Evolutionary conservation across 352 stramenopile genomes (phyloP).

Genomic region (Vaucheria bursata): DNA sequence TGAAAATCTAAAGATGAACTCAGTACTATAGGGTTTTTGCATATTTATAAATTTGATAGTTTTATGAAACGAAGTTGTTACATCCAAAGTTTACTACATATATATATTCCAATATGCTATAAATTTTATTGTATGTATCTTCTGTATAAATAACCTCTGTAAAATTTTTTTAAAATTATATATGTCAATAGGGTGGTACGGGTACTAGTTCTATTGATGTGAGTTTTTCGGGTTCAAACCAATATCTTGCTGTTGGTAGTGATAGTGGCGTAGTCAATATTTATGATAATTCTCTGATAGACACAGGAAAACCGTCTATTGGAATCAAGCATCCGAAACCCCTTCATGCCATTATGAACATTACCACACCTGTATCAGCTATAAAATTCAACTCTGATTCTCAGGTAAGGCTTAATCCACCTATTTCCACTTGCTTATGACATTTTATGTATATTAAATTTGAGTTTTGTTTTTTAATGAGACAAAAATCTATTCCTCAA

Average conservation of each 20-base stretch:
- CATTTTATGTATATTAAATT: neutral
- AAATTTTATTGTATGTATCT: neutral
- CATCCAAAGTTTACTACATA: neutral
- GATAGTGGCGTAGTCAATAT: conserved; percentile 95
- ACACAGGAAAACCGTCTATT: conserved; percentile 2
- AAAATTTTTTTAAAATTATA: neutral
- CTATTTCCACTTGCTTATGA: neutral
- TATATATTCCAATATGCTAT: neutral
- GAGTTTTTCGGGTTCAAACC: conserved; percentile 35
- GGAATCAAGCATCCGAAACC: conserved; percentile 53
- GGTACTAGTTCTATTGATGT: conserved; percentile 57
- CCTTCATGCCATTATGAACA: conserved; percentile 89
- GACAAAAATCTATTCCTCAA: no score
- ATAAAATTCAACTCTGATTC: conserved; percentile 73
- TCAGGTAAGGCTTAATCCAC: conserved; percentile 34
- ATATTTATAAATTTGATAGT: no score
- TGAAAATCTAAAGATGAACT: no score
- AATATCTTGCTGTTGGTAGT: conserved; percentile 78
- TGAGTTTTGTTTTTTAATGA: neutral
- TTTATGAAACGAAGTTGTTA: no score
- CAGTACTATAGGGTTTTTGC: no score
- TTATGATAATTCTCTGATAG: conserved; percentile 67
- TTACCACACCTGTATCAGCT: conserved; percentile 78
- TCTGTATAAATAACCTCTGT: neutral
- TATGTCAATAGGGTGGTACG: conserved; percentile 57